Evolutionary conservation across 441 rosid species (phyloP).

Genomic region (Breynia disticha): DNA sequence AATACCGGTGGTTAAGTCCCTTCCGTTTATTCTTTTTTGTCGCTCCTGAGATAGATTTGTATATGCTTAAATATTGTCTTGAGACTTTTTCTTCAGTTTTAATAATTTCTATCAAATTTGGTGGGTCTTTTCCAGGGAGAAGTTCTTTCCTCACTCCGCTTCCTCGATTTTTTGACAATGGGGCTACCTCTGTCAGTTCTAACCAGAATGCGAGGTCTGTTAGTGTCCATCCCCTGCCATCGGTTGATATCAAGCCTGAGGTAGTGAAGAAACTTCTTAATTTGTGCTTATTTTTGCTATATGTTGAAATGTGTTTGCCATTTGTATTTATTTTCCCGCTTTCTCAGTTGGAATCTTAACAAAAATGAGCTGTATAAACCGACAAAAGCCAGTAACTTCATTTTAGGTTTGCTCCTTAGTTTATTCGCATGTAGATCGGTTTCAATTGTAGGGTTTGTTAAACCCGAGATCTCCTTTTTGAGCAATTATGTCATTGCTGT

Average conservation of each 20-base stretch:
- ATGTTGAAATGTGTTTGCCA: not conserved
- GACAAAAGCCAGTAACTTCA: too few relatives aligned
- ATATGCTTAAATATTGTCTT: too few relatives aligned
- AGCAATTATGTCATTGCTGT: not conserved
- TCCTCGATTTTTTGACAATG: slow-evolving; percentile 39
- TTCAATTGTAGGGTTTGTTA: not conserved
- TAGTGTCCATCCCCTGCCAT: slow-evolving; percentile 41
- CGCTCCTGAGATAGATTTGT: too few relatives aligned
- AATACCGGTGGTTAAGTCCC: too few relatives aligned
- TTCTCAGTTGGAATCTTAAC: not conserved
- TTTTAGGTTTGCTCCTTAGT: not conserved
- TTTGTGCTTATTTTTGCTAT: not conserved
- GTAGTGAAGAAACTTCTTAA: slow-evolving; percentile 26
- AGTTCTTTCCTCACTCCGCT: slow-evolving; percentile 48
- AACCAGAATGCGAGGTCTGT: slow-evolving; percentile 30
- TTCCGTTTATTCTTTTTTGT: too few relatives aligned
- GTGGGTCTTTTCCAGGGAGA: slow-evolving; percentile 34
- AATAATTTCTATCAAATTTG: slow-evolving; percentile 7
- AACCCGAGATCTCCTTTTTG: not conserved
- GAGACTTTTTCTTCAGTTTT: not conserved
- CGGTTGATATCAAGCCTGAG: slow-evolving; percentile 22
- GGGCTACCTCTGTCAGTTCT: slow-evolving; percentile 25
- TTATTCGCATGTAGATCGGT: not conserved
- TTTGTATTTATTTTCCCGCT: not conserved
- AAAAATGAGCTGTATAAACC: not conserved